These are phyloP conservation scores for Nakazawaea siamensis DNA, from an alignment of 805 yeast genomes.

Conservation along the genomic window DNA sequence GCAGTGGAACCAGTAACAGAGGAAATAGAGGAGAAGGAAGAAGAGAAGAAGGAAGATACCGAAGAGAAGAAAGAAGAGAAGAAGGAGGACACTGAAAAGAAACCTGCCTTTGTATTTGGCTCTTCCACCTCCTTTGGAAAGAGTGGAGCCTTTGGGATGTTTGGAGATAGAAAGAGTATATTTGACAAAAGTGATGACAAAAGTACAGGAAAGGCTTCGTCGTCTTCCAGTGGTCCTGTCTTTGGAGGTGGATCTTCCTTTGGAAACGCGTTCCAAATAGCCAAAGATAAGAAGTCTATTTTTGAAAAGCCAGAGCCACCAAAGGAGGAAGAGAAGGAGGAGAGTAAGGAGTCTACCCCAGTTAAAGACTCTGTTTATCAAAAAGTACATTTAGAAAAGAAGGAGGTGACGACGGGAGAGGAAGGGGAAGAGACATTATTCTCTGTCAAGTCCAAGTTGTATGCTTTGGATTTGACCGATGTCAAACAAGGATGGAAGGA, in stretches of 20 bases:
- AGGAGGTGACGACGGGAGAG: conserved; percentile 75
- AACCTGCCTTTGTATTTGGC: conserved; percentile 49
- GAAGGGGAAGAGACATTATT: conserved; percentile 71
- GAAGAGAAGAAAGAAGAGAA: conserved; percentile 8
- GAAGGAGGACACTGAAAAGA: conserved; percentile 7
- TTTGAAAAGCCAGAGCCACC: conserved; percentile 28
- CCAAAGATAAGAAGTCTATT: conserved; percentile 46
- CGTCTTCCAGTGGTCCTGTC: conserved; percentile 15
- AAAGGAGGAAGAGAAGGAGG: conserved; percentile 11
- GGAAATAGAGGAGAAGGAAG: conserved; percentile 5
- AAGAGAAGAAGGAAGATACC: conserved; percentile 9
- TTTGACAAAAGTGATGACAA: conserved; percentile 18
- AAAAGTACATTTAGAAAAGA: conserved; percentile 53
- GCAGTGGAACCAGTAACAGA: conserved; percentile 3
- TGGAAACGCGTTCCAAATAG: conserved; percentile 47
- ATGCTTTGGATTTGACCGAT: conserved; percentile 59
- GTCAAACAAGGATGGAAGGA: conserved; percentile 88
- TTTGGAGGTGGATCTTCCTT: conserved; percentile 39
- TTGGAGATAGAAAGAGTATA: conserved; percentile 22
- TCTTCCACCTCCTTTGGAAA: conserved; percentile 42
- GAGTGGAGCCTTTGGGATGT: conserved; percentile 27
- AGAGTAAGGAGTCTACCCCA: conserved; percentile 13
- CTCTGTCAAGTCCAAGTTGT: conserved; percentile 70
- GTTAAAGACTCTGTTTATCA: conserved; percentile 29
- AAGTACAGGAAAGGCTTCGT: neutral